phyloP scores from a whole-genome alignment of 2,329 filamentous ascomycete species.

The Fusarium sp. region DNA sequence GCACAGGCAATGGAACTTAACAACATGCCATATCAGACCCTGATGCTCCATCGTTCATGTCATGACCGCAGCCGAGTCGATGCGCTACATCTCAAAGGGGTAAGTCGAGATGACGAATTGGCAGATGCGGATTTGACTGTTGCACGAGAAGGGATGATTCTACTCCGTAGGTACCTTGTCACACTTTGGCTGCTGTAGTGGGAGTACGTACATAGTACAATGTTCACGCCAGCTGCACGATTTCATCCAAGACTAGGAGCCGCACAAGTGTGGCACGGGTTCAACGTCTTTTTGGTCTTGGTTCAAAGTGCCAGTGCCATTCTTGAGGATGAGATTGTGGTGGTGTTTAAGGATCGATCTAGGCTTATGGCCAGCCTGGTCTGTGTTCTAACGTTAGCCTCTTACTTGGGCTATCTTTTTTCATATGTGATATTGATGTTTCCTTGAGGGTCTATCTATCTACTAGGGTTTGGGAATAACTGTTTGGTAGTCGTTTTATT shows the following conservation, averaged over 20 bases:
- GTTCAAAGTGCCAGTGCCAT: conserved; percentile 1
- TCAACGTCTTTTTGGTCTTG: conserved; percentile 40
- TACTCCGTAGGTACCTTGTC: conserved; percentile 1
- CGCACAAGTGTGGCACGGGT: conserved; percentile 38
- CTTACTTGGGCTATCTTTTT: conserved; percentile 11
- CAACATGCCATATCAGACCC: conserved; percentile 35
- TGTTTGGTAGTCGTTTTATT: too few species aligned
- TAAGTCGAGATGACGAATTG: conserved; percentile 17
- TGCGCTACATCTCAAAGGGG: conserved; percentile 29
- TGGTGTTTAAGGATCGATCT: conserved; percentile 23
- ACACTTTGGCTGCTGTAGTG: conserved; percentile 7
- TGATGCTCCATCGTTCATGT: conserved; percentile 31
- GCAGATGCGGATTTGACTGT: conserved; percentile 19
- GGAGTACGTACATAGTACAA: not conserved
- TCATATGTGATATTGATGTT: not conserved
- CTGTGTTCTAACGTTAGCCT: conserved; percentile 22
- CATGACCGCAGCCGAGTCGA: conserved; percentile 22
- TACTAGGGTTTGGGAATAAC: not conserved
- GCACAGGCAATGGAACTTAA: conserved; percentile 28
- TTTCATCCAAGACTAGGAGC: conserved; percentile 26
- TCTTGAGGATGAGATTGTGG: not conserved
- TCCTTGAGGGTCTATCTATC: conserved; percentile 1
- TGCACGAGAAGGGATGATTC: conserved; percentile 28
- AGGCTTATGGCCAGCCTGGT: conserved; percentile 17
- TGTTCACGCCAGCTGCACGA: conserved; percentile 22